These are phyloP conservation scores for Diaporthe humulicola DNA, from an alignment of 2,329 filamentous ascomycete genomes.

Conservation along the genomic window DNA sequence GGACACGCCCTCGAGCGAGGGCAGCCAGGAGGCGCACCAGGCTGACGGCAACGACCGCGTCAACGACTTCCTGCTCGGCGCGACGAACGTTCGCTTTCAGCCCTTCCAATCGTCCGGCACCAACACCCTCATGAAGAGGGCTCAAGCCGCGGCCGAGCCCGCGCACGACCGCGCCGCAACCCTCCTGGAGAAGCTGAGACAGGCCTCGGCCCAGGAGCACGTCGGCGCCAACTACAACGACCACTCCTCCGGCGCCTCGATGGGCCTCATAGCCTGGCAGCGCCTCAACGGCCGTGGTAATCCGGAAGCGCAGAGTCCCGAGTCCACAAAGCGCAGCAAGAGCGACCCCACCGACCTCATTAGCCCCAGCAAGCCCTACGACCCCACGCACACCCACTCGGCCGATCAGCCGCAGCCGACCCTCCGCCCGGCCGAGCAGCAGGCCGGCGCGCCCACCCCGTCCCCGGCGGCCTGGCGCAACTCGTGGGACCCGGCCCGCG, in stretches of 20 bases:
- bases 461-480: neutral
- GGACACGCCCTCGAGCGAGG: conserved; percentile 23
- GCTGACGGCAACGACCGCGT: conserved; percentile 5
- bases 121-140: neutral
- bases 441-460: neutral
- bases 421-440: neutral
- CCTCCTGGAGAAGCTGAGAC: neutral
- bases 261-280: conserved; percentile 35
- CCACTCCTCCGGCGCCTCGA: neutral
- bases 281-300: conserved; percentile 5
- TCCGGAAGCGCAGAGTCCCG: neutral
- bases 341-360: neutral
- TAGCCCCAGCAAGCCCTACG: neutral
- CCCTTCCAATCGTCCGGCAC: no score
- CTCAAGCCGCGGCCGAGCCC: neutral
- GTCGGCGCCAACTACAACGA: neutral
- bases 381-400: neutral
- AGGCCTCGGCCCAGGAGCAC: neutral
- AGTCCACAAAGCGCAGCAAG: neutral
- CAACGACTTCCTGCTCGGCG: conserved; percentile 25
- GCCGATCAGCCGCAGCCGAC: neutral
- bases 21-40: neutral
- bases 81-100: no score
- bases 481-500: neutral
- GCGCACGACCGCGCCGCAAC: neutral